A percentile compares a stretch with the other conserved stretches of the same genome.
Conservation (phyloP, 2,329 filamentous ascomycete species). For the Microdochium bolleyi region DNA sequence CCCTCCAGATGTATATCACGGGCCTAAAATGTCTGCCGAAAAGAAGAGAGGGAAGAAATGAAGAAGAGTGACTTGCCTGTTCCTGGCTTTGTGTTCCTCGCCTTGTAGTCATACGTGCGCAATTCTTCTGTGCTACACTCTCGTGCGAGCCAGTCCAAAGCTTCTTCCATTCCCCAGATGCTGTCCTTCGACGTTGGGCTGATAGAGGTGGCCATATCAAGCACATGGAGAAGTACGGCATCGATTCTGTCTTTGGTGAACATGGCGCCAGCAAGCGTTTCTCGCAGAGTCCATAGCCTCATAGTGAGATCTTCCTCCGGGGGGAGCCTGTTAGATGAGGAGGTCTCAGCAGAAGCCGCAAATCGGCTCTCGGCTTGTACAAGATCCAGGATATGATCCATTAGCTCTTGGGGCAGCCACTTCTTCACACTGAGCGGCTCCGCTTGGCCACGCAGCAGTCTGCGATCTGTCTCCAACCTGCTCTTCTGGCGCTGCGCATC, state of each 20-base stretch:
- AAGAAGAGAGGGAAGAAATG: too few relatives aligned
- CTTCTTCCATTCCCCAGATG: conserved; percentile 81
- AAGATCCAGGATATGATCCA: conserved; percentile 70
- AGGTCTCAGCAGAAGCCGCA: conserved; percentile 32
- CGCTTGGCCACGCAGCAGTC: conserved; percentile 72
- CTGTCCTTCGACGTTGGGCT: conserved; percentile 50
- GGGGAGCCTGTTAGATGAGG: conserved; percentile 39
- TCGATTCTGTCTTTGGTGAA: conserved; percentile 59
- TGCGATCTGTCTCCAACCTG: conserved; percentile 77
- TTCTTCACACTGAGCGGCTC: conserved; percentile 63
- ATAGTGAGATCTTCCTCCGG: conserved; percentile 73
- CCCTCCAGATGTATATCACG: too few relatives aligned
- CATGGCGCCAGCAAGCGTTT: conserved; percentile 59
- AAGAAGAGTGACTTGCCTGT: conserved; percentile 13
- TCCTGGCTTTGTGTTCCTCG: conserved; percentile 27
- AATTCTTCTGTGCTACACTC: conserved; percentile 63
- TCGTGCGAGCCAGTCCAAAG: conserved; percentile 82
- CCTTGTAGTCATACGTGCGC: conserved; percentile 57
- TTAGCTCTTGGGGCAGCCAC: conserved; percentile 74
- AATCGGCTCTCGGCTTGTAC: conserved; percentile 58
- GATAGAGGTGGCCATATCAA: conserved; percentile 60
- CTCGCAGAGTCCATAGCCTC: conserved; percentile 77
- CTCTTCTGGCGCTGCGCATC: conserved; percentile 70
- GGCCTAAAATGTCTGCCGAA: too few relatives aligned
- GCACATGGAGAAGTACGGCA: conserved; percentile 55